These are phyloP conservation scores for Phytopythium kandeliae DNA, from an alignment of 352 stramenopile genomes.

Conservation along the genomic window DNA sequence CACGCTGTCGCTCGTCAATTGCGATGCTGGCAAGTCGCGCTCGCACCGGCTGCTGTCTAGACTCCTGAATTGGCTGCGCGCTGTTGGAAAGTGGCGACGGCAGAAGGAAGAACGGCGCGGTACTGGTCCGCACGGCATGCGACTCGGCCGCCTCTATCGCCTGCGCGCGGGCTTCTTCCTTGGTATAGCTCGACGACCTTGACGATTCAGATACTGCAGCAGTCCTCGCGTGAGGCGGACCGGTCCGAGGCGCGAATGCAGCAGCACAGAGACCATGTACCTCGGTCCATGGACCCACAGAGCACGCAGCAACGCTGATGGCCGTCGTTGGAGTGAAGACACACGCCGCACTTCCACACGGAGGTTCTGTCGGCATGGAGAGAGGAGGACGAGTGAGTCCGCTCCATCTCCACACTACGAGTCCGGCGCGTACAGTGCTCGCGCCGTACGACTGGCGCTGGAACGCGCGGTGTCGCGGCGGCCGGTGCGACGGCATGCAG, in stretches of 20 bases:
- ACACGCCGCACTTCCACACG: constrained; percentile 48
- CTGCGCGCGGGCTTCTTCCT: background rate
- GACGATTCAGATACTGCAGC: background rate
- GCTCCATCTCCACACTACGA: background rate
- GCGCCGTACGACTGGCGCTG: constrained; percentile 31
- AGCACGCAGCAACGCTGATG: constrained; percentile 41
- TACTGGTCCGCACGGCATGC: background rate
- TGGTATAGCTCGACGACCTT: background rate
- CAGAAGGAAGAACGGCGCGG: background rate
- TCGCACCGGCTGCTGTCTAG: background rate
- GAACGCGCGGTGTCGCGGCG: constrained; percentile 38
- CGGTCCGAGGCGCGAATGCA: background rate
- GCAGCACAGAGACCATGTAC: constrained; percentile 8
- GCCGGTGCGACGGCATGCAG: constrained; percentile 28
- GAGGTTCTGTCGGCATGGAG: no score
- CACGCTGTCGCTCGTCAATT: constrained; percentile 45
- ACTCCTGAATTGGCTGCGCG: background rate
- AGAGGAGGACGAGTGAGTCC: constrained; percentile 6
- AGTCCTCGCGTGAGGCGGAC: background rate
- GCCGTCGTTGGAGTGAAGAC: constrained; percentile 51
- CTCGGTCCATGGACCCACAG: constrained; percentile 34
- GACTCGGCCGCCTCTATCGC: background rate
- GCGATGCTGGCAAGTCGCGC: constrained; percentile 9
- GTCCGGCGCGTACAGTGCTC: background rate
- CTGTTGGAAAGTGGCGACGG: background rate